phyloP scores from a whole-genome alignment of 2,329 filamentous ascomycete genomes.

The Penicillium sp. region DNA sequence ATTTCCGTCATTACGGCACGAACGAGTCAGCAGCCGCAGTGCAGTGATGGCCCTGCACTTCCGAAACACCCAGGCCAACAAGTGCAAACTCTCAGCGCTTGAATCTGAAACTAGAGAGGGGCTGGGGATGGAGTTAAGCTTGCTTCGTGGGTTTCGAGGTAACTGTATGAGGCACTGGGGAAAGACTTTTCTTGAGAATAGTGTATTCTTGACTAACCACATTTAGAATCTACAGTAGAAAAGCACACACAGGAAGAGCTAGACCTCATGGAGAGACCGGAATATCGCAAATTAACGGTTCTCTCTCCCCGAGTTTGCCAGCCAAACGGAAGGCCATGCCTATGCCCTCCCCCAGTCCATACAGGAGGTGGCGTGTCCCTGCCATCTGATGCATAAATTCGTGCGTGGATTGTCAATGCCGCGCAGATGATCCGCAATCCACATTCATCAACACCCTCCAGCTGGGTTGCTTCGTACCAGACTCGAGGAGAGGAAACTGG shows the following conservation, averaged over 20 bases:
- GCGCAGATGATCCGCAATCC: conserved; percentile 17
- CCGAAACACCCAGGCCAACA: conserved; percentile 26
- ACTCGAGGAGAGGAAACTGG: background rate
- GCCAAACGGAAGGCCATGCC: background rate
- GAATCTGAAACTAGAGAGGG: conserved; percentile 5
- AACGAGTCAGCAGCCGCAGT: conserved; percentile 23
- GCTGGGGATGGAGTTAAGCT: background rate
- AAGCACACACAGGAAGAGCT: background rate
- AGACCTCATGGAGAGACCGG: background rate
- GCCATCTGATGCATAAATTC: conserved; percentile 11
- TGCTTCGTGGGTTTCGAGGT: background rate
- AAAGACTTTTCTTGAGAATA: too few relatives aligned
- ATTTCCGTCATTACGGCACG: conserved; percentile 9
- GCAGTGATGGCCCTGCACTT: conserved; percentile 20
- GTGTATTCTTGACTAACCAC: background rate
- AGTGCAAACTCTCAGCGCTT: conserved; percentile 16
- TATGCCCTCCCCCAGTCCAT: background rate
- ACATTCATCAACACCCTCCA: conserved; percentile 1
- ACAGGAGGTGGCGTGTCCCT: conserved; percentile 11
- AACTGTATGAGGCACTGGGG: background rate
- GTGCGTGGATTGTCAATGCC: conserved; percentile 2
- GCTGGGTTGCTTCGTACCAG: background rate
- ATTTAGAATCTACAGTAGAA: background rate
- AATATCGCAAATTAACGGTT: background rate
- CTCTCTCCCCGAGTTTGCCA: background rate